phyloP scores from a whole-genome alignment of 2,329 filamentous ascomycete genomes.

The Nemania sp. region DNA sequence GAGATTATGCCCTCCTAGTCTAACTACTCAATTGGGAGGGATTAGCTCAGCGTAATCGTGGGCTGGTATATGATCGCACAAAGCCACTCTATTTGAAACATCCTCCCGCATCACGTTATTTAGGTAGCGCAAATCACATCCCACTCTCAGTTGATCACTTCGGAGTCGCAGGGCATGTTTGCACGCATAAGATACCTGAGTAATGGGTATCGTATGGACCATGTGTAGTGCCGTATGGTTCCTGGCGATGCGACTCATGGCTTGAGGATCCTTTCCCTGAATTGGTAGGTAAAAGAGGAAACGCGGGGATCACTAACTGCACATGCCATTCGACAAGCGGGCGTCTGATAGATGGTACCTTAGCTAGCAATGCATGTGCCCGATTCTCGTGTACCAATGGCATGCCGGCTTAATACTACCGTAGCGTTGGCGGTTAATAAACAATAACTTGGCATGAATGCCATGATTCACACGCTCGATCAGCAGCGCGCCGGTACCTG shows the following conservation, averaged over 20 bases:
- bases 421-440: constrained; percentile 1
- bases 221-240: not conserved
- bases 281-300: constrained; percentile 12
- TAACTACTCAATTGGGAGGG: not conserved
- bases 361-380: constrained; percentile 2
- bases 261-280: constrained; percentile 16
- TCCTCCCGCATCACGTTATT: constrained; percentile 6
- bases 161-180: not conserved
- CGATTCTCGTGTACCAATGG: constrained; percentile 7
- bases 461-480: not conserved
- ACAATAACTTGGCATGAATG: constrained; percentile 14
- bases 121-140: constrained; percentile 3
- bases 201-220: constrained; percentile 9
- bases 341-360: not conserved
- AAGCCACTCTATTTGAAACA: constrained; percentile 14
- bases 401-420: constrained; percentile 20
- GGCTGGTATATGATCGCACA: not conserved
- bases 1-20: not conserved
- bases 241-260: not conserved
- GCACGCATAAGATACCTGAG: not conserved
- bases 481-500: not conserved
- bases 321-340: constrained; percentile 11
- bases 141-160: not conserved
- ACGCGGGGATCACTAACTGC: constrained; percentile 3
- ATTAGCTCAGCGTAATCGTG: not conserved